These are phyloP conservation scores for Ceratocystis albifundus DNA, from an alignment of 2,329 filamentous ascomycete species.

Conservation along the genomic window DNA sequence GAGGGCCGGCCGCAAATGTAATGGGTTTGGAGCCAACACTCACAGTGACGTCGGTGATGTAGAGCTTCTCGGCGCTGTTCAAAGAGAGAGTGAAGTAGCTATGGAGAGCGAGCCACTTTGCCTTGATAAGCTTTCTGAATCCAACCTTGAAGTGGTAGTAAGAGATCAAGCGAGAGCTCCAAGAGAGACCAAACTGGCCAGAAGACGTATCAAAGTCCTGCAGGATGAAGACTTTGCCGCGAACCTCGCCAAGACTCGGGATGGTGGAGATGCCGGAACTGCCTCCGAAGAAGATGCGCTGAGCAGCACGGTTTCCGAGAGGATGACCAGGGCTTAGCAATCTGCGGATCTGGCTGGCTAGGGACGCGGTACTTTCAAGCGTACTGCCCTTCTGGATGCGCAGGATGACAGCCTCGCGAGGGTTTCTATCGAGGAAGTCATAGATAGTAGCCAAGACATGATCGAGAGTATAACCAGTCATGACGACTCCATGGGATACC, in stretches of 20 bases:
- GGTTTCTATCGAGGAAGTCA: background rate
- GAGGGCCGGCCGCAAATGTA: background rate
- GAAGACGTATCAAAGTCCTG: too few relatives aligned
- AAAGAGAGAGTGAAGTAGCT: too few relatives aligned
- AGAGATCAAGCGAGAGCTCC: too few relatives aligned
- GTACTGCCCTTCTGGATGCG: background rate
- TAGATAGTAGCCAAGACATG: background rate
- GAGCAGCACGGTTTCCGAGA: background rate
- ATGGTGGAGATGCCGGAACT: too few relatives aligned
- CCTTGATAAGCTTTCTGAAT: rapidly evolving
- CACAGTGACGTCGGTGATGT: background rate
- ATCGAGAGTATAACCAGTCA: background rate
- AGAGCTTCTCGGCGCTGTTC: background rate
- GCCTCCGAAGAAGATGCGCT: background rate
- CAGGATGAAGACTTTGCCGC: too few relatives aligned
- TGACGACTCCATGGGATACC: background rate
- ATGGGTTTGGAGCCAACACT: background rate
- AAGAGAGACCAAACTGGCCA: too few relatives aligned
- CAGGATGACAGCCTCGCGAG: background rate
- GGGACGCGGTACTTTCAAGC: rapidly evolving
- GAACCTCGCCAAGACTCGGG: too few relatives aligned
- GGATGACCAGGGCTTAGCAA: background rate
- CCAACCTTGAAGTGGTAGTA: too few relatives aligned
- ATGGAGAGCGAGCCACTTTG: too few relatives aligned
- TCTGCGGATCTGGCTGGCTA: background rate